Base-by-base conservation (phyloP, 2,329 filamentous ascomycete species). In the Colletotrichum limetticola region DNA sequence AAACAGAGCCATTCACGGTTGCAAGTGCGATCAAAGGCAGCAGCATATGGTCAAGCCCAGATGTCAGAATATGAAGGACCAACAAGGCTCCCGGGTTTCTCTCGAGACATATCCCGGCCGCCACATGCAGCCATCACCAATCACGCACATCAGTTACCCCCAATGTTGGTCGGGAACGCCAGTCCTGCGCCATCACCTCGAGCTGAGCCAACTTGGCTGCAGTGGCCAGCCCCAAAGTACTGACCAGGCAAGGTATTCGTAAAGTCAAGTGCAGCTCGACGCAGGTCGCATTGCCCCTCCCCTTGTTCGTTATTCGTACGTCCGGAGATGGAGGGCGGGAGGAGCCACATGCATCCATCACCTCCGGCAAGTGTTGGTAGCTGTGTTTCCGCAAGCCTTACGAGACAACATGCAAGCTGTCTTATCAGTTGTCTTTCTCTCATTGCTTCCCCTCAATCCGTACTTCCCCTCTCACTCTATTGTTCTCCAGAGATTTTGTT, bases 151-250 rank as follows among this genome's bases (percentile, higher is more conserved):
- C 57, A 24, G 24, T 30, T 42, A 60, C 66, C 53, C 22, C 35
- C 24, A 59, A 42, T 30, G 32, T 32, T 70, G 26, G 32, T 58
- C 35, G 60, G 53, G 46, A 35, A 42, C 60, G 61, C 66, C 42
- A 35, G 42, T 56, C 56, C 56, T 70, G 71, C 66, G 66, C 71
- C 71, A 58, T 73, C 66, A 73, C 67, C 60, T 49, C 56, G 42
- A 70, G 71, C 71, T 73, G 66, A 71, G 66, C 71, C 55, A 59
- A 46, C 56, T 57, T 52, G 66, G 62, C 66, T 64, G 66, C 66
- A 64, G 42, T 60, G 42, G 32, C 62, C 66, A 69, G 26, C 59
- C 70, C 58, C 24, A 57, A 60, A 22, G 61, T 57, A 55, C 49
- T 24, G 26, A 52, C 22, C 26, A 16, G 26, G 49, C 35, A 35